phyloP scores from a whole-genome alignment of 805 yeast species.

The Dipodascopsis tothii region DNA sequence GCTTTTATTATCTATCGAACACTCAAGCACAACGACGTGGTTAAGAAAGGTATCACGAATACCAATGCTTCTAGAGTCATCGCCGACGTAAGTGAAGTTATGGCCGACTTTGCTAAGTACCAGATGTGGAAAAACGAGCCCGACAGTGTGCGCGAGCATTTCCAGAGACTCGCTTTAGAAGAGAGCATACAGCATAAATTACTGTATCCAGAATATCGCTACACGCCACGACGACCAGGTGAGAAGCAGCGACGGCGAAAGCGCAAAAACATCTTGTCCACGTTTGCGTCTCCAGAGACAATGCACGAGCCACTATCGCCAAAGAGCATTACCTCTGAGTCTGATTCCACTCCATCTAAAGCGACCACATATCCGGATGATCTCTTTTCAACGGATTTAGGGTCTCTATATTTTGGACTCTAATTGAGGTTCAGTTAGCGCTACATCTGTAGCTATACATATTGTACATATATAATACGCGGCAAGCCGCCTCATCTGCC shows the following conservation, averaged over 20 bases:
- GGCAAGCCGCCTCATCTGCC: too few relatives aligned
- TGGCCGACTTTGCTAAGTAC: background rate
- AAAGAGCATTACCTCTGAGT: too few relatives aligned
- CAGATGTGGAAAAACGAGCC: slow-evolving; percentile 15
- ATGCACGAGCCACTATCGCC: too few relatives aligned
- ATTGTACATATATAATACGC: too few relatives aligned
- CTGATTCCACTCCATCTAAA: too few relatives aligned
- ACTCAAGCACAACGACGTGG: slow-evolving; percentile 7
- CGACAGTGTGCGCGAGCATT: slow-evolving; percentile 4
- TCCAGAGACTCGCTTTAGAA: slow-evolving; percentile 3
- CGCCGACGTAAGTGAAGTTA: slow-evolving; percentile 4
- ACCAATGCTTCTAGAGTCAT: slow-evolving; percentile 9
- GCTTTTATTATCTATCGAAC: slow-evolving; percentile 16
- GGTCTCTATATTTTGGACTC: too few relatives aligned
- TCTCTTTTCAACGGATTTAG: too few relatives aligned
- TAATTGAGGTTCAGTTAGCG: too few relatives aligned
- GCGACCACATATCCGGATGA: too few relatives aligned
- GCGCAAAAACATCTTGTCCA: too few relatives aligned
- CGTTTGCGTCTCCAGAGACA: too few relatives aligned
- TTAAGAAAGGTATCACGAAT: slow-evolving; percentile 6
- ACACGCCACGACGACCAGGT: slow-evolving; percentile 8
- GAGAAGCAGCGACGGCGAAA: slow-evolving; percentile 3
- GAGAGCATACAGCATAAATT: slow-evolving; percentile 7
- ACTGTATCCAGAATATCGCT: slow-evolving; percentile 9
- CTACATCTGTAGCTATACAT: too few relatives aligned